phyloP scores from a whole-genome alignment of 2,329 filamentous ascomycete species.

The Aspergillus hortae region DNA sequence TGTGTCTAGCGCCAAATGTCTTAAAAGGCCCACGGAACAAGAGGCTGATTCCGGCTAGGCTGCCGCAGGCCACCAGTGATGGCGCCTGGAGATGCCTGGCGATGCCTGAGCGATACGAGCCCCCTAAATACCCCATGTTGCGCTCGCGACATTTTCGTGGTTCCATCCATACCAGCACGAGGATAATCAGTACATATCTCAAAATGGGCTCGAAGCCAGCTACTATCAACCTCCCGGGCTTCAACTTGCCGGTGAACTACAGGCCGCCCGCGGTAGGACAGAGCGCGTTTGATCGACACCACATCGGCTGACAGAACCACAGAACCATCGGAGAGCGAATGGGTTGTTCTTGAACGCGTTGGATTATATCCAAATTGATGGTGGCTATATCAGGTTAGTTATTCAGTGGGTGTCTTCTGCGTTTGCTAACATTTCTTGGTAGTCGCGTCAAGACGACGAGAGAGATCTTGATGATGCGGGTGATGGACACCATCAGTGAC shows the following conservation, averaged over 20 bases:
- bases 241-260: not conserved
- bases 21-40: not conserved
- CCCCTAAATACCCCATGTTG: not conserved
- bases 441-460: conserved; percentile 20
- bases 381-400: not conserved
- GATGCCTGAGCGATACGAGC: not conserved
- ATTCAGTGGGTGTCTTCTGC: no score
- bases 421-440: not conserved
- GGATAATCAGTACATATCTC: not conserved
- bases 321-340: not conserved
- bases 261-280: not conserved
- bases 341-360: not conserved
- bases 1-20: no score
- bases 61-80: not conserved
- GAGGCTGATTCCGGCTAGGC: not conserved
- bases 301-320: not conserved
- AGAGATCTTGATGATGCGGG: conserved; percentile 39
- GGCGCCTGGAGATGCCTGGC: not conserved
- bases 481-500: conserved; percentile 43
- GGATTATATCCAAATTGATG: conserved; percentile 1
- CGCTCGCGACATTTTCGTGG: not conserved
- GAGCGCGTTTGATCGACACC: not conserved
- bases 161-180: not conserved
- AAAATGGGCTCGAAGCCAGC: not conserved
- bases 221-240: not conserved